Evolutionary conservation across 148 eudicot genomes (phyloP).

Genomic region (Vaccinium corymbosum): DNA sequence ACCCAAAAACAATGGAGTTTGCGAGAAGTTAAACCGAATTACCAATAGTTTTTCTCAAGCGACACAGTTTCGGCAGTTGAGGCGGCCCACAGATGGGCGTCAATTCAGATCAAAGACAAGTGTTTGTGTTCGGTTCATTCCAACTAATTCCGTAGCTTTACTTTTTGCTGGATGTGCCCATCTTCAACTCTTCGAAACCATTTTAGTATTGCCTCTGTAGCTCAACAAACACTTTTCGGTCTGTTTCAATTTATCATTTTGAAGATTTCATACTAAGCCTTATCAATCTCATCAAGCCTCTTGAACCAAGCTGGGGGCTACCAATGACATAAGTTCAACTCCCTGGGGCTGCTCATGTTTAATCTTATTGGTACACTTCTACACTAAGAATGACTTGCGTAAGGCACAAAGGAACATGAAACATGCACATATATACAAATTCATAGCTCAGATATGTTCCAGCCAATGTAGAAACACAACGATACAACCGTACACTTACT

Average conservation of each 20-base stretch:
- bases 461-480: neutral
- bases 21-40: neutral
- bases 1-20: neutral
- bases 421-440: neutral
- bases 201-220: neutral
- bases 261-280: neutral
- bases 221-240: neutral
- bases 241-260: neutral
- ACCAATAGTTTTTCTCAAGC: neutral
- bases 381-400: neutral
- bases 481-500: neutral
- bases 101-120: neutral
- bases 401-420: neutral
- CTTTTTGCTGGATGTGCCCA: neutral
- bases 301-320: neutral
- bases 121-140: neutral
- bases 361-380: neutral
- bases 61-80: neutral
- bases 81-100: neutral
- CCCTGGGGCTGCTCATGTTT: neutral
- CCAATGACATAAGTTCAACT: neutral
- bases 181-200: neutral
- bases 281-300: neutral
- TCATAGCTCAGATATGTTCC: neutral
- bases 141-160: neutral